Conservation (phyloP, 257 asterid genomes). For the Fraxinus americana region DNA sequence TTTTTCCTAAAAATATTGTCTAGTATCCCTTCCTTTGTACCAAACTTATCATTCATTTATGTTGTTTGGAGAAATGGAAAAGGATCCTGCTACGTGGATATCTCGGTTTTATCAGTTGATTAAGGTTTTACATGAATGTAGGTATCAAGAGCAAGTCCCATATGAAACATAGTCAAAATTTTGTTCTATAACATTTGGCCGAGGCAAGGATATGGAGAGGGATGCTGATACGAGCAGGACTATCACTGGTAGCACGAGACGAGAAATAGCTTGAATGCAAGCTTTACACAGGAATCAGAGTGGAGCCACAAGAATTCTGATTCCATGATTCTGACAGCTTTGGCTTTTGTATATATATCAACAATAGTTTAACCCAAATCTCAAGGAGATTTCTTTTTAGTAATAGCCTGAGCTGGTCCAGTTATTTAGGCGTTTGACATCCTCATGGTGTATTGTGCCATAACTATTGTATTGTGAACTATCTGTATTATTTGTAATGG, state of each 20-base stretch:
- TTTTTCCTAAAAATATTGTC: not conserved
- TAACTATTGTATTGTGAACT: too few relatives aligned
- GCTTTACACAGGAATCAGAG: not conserved
- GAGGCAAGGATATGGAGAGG: not conserved
- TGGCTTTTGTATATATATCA: constrained; percentile 30
- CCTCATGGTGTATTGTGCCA: too few relatives aligned
- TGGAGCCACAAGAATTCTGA: not conserved
- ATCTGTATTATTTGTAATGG: too few relatives aligned
- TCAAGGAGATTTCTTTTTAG: not conserved
- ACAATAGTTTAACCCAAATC: not conserved
- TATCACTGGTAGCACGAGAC: not conserved
- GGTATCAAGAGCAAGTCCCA: constrained; percentile 89
- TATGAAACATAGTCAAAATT: constrained; percentile 30
- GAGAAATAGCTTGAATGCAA: not conserved
- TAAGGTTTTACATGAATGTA: constrained; percentile 35
- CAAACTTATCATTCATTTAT: not conserved
- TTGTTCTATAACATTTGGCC: not conserved
- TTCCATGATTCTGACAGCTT: constrained; percentile 12
- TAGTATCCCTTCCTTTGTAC: not conserved
- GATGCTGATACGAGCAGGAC: not conserved
- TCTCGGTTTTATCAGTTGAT: not conserved
- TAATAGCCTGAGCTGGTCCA: too few relatives aligned
- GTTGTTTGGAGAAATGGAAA: not conserved
- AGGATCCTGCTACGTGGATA: not conserved
- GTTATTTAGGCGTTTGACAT: too few relatives aligned